phyloP scores from a whole-genome alignment of 257 asterid genomes.

The Solanum bukasovii region DNA sequence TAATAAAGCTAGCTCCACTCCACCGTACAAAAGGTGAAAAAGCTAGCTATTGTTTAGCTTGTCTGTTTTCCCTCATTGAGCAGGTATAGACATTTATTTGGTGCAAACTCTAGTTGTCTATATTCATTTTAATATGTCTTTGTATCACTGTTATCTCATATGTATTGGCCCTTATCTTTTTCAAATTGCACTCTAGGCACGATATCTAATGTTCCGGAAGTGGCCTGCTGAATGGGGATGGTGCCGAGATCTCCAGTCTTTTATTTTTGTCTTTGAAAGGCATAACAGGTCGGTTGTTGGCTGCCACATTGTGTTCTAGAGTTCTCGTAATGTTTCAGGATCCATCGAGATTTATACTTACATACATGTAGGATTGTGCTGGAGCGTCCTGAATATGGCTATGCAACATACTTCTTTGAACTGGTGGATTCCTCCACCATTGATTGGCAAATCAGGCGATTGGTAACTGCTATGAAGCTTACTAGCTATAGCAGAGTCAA shows the following conservation, averaged over 20 bases:
- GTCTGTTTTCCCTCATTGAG: slow-evolving; percentile 84
- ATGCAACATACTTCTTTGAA: slow-evolving; percentile 90
- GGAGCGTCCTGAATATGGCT: slow-evolving; percentile 98
- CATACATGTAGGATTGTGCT: slow-evolving; percentile 74
- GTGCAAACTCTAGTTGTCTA: background rate
- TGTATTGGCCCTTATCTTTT: background rate
- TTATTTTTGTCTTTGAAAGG: slow-evolving; percentile 82
- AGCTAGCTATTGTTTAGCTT: slow-evolving; percentile 72
- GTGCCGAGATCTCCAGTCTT: slow-evolving; percentile 91
- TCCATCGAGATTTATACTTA: background rate
- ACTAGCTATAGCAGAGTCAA: slow-evolving; percentile 67
- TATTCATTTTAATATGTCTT: background rate
- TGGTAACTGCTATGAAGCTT: slow-evolving; percentile 77
- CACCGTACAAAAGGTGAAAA: slow-evolving; percentile 47
- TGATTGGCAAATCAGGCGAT: slow-evolving; percentile 77
- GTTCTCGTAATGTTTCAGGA: background rate
- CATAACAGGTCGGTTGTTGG: slow-evolving; percentile 60
- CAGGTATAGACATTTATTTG: slow-evolving; percentile 44
- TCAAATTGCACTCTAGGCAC: slow-evolving; percentile 37
- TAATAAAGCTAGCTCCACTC: slow-evolving; percentile 41
- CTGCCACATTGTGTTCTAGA: background rate
- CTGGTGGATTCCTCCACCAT: slow-evolving; percentile 44
- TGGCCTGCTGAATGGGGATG: slow-evolving; percentile 99
- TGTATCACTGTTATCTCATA: background rate
- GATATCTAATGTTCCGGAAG: slow-evolving; percentile 51